Conservation (phyloP, 495 filamentous ascomycete species). For the Ascobolus immersus region DNA sequence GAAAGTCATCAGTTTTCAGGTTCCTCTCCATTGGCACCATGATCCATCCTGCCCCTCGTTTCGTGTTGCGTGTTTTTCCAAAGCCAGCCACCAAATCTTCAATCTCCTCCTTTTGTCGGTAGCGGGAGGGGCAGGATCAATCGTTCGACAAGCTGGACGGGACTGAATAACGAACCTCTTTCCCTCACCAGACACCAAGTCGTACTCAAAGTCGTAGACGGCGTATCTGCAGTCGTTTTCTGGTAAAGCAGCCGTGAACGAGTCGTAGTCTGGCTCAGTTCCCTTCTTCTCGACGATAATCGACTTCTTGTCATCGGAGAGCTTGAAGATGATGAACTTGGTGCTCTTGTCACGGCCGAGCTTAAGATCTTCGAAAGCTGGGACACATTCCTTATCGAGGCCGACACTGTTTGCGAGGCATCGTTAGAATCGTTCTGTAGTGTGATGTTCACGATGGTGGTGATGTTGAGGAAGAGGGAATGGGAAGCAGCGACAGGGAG, state of each 20-base stretch:
- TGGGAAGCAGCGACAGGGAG: no score
- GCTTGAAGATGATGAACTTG: constrained; percentile 96
- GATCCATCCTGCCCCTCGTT: no score
- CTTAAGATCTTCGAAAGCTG: constrained; percentile 72
- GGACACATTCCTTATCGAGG: constrained; percentile 55
- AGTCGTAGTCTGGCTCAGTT: constrained; percentile 15
- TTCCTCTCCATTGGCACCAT: no score
- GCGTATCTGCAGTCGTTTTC: constrained; percentile 39
- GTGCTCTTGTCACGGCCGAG: constrained; percentile 41
- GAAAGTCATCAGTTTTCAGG: no score
- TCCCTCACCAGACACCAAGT: constrained; percentile 53
- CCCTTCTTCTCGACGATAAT: constrained; percentile 46
- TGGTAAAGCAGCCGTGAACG: constrained; percentile 6
- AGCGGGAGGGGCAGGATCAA: no score
- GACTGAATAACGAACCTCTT: constrained; percentile 49
- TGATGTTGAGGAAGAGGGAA: no score
- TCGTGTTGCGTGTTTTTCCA: background rate
- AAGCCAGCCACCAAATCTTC: constrained; percentile 2
- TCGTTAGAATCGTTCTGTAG: no score
- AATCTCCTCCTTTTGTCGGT: background rate
- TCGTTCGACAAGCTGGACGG: no score
- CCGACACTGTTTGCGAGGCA: no score
- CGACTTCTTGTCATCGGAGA: constrained; percentile 72
- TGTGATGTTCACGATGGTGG: no score
- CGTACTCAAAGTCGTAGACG: constrained; percentile 78